Evolutionary conservation across 257 asterid species (phyloP).

Genomic region (Forsythia viridissima): DNA sequence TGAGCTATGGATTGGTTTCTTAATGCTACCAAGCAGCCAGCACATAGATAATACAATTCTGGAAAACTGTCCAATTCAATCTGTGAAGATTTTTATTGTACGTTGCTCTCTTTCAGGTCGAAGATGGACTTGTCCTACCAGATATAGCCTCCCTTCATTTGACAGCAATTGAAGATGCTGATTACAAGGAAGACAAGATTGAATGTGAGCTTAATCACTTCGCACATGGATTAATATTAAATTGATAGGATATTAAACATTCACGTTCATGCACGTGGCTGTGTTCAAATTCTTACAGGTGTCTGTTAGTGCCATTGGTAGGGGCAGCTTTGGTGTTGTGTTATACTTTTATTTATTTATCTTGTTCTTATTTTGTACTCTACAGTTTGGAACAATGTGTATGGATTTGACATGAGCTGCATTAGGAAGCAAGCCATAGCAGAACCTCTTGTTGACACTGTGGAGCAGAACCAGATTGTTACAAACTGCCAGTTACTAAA

Average conservation of each 20-base stretch:
- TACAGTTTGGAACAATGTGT: constrained; percentile 87
- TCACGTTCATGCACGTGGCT: neutral
- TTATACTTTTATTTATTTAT: neutral
- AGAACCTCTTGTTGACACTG: constrained; percentile 97
- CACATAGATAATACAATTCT: neutral
- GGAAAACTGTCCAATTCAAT: neutral
- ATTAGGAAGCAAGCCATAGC: constrained; percentile 82
- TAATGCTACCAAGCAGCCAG: neutral
- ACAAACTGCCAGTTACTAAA: constrained; percentile 83
- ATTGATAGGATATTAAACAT: constrained; percentile 14
- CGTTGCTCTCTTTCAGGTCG: constrained; percentile 43
- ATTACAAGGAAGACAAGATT: constrained; percentile 93
- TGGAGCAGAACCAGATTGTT: constrained; percentile 89
- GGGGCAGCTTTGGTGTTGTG: neutral
- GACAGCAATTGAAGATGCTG: constrained; percentile 98
- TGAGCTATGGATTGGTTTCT: neutral
- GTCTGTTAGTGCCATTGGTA: neutral
- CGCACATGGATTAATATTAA: constrained; percentile 15
- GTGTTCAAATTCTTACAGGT: constrained; percentile 9
- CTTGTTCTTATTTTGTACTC: constrained; percentile 9
- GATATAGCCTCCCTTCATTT: constrained; percentile 84
- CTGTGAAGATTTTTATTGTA: neutral
- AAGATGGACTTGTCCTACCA: constrained; percentile 79
- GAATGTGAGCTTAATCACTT: constrained; percentile 65
- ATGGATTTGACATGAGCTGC: constrained; percentile 98